Conservation (phyloP, 2,329 filamentous ascomycete species). For the Colletotrichum sp. region DNA sequence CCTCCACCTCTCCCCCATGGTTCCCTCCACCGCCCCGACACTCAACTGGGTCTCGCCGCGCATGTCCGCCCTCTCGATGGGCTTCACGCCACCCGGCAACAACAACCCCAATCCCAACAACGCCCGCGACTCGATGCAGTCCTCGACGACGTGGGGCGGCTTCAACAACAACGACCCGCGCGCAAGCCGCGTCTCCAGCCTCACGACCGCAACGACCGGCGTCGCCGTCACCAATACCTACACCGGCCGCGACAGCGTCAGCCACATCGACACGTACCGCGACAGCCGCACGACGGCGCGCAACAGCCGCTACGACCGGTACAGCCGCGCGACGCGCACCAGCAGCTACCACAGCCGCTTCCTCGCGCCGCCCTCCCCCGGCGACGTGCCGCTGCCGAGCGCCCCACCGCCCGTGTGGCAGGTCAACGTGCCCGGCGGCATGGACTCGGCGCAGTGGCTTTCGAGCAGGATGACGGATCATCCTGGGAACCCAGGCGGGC, state of each 20-base stretch:
- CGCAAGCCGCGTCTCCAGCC: not conserved
- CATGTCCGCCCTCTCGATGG: slow-evolving; percentile 19
- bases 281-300: not conserved
- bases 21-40: not conserved
- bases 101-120: not conserved
- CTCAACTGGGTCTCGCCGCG: slow-evolving; percentile 16
- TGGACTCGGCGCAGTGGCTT: slow-evolving; percentile 9
- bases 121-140: not conserved
- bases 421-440: not conserved
- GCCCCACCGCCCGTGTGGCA: slow-evolving; percentile 1
- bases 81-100: not conserved
- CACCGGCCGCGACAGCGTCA: not conserved
- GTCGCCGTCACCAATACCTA: not conserved
- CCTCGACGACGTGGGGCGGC: not conserved
- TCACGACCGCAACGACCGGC: not conserved
- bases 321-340: not conserved
- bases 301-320: not conserved
- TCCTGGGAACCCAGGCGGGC: not conserved
- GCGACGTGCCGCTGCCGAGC: not conserved
- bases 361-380: not conserved
- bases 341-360: slow-evolving; percentile 6
- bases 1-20: not conserved
- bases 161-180: not conserved
- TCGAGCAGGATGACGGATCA: slow-evolving; percentile 9
- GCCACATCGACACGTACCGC: not conserved